These are phyloP conservation scores for Esteya vermicola DNA, from an alignment of 2,329 filamentous ascomycete species.

Conservation along the genomic window DNA sequence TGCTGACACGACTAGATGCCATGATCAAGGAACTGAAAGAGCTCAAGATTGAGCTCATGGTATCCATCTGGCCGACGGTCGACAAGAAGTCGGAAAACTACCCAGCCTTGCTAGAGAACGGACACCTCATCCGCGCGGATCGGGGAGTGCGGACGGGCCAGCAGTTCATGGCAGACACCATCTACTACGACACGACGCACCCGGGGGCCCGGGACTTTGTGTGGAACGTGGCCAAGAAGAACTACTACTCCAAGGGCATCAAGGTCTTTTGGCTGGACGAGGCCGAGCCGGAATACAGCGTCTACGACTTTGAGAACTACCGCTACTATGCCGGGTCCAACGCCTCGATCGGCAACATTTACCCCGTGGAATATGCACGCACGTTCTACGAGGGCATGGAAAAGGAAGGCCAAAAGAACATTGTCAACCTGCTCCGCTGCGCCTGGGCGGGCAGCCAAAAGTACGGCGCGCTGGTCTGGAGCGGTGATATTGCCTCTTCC, in stretches of 20 bases:
- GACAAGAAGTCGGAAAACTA: constrained; percentile 45
- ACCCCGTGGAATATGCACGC: constrained; percentile 41
- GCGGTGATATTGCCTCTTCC: constrained; percentile 50
- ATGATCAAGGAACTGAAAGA: constrained; percentile 48
- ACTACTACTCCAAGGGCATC: constrained; percentile 50
- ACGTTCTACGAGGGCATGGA: constrained; percentile 46
- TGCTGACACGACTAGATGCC: constrained; percentile 22
- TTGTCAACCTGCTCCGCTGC: constrained; percentile 40
- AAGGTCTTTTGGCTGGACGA: constrained; percentile 56
- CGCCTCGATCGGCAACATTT: constrained; percentile 40
- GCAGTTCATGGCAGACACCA: constrained; percentile 42
- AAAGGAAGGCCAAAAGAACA: constrained; percentile 29
- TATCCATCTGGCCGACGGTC: constrained; percentile 56
- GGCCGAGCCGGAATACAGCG: constrained; percentile 50
- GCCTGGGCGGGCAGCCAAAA: constrained; percentile 43
- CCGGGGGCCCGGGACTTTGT: constrained; percentile 42
- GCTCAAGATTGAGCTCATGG: constrained; percentile 50
- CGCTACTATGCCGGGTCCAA: constrained; percentile 43
- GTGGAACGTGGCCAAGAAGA: constrained; percentile 42
- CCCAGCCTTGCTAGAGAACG: constrained; percentile 44
- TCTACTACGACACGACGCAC: constrained; percentile 51
- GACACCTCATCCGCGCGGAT: constrained; percentile 45
- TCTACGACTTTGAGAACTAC: constrained; percentile 54
- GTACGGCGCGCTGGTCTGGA: constrained; percentile 53
- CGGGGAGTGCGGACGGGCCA: constrained; percentile 43